Base-by-base conservation (phyloP, 2,329 filamentous ascomycete species). In the Colletotrichum camelliae region DNA sequence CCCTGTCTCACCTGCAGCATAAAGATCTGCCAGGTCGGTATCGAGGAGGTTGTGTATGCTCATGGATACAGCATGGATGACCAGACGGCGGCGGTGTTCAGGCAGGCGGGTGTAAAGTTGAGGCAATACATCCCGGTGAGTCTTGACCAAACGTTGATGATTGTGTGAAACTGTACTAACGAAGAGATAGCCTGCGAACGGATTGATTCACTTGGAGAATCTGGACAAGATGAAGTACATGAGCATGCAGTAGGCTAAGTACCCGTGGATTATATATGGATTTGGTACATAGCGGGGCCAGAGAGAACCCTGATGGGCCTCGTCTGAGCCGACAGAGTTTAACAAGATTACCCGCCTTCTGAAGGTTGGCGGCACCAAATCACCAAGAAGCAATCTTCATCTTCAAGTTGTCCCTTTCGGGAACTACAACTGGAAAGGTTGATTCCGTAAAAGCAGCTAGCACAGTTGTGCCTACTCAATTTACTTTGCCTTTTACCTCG, bases 1-100 rank as follows among this genome's bases (percentile, higher is more conserved):
- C 97, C 97, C 5, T 99, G 97, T 83, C 88, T 99, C 84, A 99
- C 97, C 4, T 99, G 97, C 85, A 98, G 95, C 81, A 98, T 99
- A 87, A 99, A 99, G 88, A 98, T 99, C 81, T 95, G 95, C 27
- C 97, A 99, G 86, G 95, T 98, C 9, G 97, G 97, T 21, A 98
- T 99, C 79, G 92, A 91, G 57, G 97, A 99, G 88, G 97, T 99
- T 16, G 96, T 99, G 16, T 99, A 98, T 81, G 96, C 93, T 78
- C 94, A 97, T 82, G 93, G 94, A 31, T 99, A 99, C 83, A 96
- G 96, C 83, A 98, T 99, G 94, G 97, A 99, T 82, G 91, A 88
- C 55, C 92, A 95, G 83, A 94, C 95, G 48, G 95, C 96, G 10
- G 91, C 91, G 67, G 94, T 99, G 33, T 94, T 99, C 79, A 88